Evolutionary conservation across 768 basidiomycete species (phyloP).

Genomic region (Xerocomus potaroensis): DNA sequence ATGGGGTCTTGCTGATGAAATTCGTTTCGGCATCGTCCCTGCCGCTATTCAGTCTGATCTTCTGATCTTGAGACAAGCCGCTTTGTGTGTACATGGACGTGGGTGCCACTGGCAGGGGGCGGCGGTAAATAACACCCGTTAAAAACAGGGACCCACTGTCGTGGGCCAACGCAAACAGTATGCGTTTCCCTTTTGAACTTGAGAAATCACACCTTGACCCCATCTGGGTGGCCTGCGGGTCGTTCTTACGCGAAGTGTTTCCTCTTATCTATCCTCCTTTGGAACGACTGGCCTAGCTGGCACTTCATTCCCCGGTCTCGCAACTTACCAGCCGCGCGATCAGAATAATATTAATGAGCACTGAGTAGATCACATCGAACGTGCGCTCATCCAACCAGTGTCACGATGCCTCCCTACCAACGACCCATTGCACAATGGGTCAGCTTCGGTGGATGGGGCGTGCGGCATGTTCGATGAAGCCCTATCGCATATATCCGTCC

Average conservation of each 20-base stretch:
- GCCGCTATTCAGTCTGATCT: slow-evolving; percentile 8
- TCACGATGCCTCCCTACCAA: too few species aligned
- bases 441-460: too few species aligned
- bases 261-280: background rate
- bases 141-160: too few species aligned
- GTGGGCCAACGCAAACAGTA: slow-evolving; percentile 20
- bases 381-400: background rate
- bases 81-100: background rate
- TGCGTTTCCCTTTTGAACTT: slow-evolving; percentile 1
- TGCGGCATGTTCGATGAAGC: too few species aligned
- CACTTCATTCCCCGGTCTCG: background rate
- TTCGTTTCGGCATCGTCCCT: slow-evolving; percentile 3
- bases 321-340: too few species aligned
- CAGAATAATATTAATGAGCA: too few species aligned
- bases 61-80: background rate
- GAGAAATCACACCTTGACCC: slow-evolving; percentile 2
- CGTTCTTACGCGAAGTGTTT: background rate
- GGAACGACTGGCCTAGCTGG: background rate
- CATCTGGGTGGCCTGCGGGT: background rate
- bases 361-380: background rate
- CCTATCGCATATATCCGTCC: too few species aligned
- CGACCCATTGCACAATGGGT: too few species aligned
- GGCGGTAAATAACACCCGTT: too few species aligned
- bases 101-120: too few species aligned
- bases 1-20: slow-evolving; percentile 11